Base-by-base conservation (phyloP, 2,329 filamentous ascomycete genomes). In the Lecanoromycetidae sp. region DNA sequence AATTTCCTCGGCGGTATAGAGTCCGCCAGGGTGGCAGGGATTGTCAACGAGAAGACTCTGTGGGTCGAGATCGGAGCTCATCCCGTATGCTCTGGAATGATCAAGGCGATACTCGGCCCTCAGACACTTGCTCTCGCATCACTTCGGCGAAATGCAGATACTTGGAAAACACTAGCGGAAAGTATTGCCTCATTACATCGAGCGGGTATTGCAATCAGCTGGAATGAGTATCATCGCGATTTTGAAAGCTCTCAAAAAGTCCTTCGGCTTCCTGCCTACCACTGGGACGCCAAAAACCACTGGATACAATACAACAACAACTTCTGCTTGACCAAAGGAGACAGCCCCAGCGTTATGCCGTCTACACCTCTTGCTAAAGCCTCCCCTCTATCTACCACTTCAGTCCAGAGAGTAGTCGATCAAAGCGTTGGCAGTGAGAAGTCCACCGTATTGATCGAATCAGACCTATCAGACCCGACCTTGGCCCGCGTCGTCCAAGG, bases 51-150 rank as follows among this genome's bases (percentile, higher is more conserved):
- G 53, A 77, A 79, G 63, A 82, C 79, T 5, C 71, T 78, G 23
- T 86, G 77, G 75, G 65, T 87, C 48, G 83, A 87, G 60, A 66
- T 87, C 54, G 83, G 83, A 13, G 80, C 82, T 33, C 80, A 85
- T 57, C 80, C 82, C 0, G 74, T 86, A 12, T 82, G 77, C 61
- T 72, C 74, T 36, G 74, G 74, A 49, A 79, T 87, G 72, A 72
- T 85, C 52, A 82, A 80, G 66, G 71, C 13, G 15, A 5, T 12
- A 3, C 29, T 35, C 25, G 17, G 25, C 29, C 4, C 44, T 45
- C 34, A 30, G 2, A 33, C 22, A 45, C 77, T 6, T 7, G 22
- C 39, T 7, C 8, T 43, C 0, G 8, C 26, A 10, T 32, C 39
- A 5, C 12, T 43, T 12, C 9, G 12, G 22, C 13, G 13, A n/a